Evolutionary conservation across 2,329 filamentous ascomycete genomes (phyloP).

Genomic region (Cryoendolithus antarcticus): DNA sequence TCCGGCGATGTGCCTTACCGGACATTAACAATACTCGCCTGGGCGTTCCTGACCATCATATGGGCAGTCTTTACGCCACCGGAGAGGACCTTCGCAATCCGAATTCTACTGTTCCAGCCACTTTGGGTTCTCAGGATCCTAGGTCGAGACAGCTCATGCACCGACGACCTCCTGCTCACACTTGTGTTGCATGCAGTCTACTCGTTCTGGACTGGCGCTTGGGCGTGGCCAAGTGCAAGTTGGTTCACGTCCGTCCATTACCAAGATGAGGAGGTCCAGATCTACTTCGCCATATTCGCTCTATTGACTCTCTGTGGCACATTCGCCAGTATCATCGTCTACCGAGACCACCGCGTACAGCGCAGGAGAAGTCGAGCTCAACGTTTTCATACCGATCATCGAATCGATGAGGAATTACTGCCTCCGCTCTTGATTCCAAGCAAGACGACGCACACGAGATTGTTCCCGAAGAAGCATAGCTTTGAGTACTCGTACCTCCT

Average conservation of each 20-base stretch:
- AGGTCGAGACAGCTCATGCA: slow-evolving; percentile 12
- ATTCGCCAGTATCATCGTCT: slow-evolving; percentile 18
- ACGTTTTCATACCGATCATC: neutral
- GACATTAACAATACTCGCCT: slow-evolving; percentile 6
- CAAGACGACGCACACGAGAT: slow-evolving; percentile 50
- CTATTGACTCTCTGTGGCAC: slow-evolving; percentile 17
- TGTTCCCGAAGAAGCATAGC: slow-evolving; percentile 55
- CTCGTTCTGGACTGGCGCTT: slow-evolving; percentile 13
- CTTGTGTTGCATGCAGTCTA: slow-evolving; percentile 14
- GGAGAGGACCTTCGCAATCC: slow-evolving; percentile 16
- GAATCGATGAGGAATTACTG: slow-evolving; percentile 22
- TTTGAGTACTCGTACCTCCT: slow-evolving; percentile 62
- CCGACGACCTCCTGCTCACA: slow-evolving; percentile 16
- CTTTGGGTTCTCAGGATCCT: slow-evolving; percentile 16
- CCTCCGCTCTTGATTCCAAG: slow-evolving; percentile 51
- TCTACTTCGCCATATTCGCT: slow-evolving; percentile 16
- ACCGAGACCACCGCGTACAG: slow-evolving; percentile 15
- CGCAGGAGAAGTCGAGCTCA: neutral
- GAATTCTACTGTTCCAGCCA: slow-evolving; percentile 20
- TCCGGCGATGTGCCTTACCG: slow-evolving; percentile 1
- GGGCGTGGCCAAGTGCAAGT: slow-evolving; percentile 9
- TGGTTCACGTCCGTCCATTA: neutral
- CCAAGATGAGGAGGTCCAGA: slow-evolving; percentile 9
- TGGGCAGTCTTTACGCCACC: slow-evolving; percentile 23
- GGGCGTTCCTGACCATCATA: slow-evolving; percentile 15